Evolutionary conservation across 768 basidiomycete species (phyloP), one percentile per base, ranked within the genome.

Genomic region (Amanita pallidorosea): DNA sequence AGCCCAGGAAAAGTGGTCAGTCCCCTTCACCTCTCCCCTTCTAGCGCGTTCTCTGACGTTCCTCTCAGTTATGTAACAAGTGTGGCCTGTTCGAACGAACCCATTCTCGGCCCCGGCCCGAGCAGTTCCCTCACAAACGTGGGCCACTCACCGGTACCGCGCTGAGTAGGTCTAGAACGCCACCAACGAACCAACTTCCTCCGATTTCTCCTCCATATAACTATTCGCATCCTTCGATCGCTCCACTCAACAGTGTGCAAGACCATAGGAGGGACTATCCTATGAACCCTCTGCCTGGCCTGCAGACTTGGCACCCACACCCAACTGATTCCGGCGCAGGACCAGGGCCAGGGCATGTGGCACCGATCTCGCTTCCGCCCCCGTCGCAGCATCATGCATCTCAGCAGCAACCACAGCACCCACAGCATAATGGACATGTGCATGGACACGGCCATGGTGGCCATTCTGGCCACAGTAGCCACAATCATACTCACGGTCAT

Each of bases 71-170:
- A 22, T 78, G 76, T 63, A 78, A 78, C 71, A 88, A 88, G 61
- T 88, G 86, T 57, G 86, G 86, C 13, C 65, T 88, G 4, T 88
- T 88, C 55, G 86, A 88, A 63, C 76, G 86, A 38, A 88, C 86
- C 0, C 86, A 88, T 63, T 85, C 83, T 12, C 76, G 83, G 13
- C 81, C 85, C 8, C 71, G 87, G 37, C 86, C 86, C 0, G 85
- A 87, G 55, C 85, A 86, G 57, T 88, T 88, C 63, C 85, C 85
- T 4, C 85, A 86, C 67, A 85, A 85, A 57, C 75, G 85, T 35
- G 85, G 85, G 0, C 83, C 85, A 0, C 67, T 86, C 31, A 77
- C 83, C 8, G 61, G 70, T 3, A 65, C 75, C 2, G 68, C 73
- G 18, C 65, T 80, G 5, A 51, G 41, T 47, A 71, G 72, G 55